Evolutionary conservation across 495 filamentous ascomycete species (phyloP), one percentile per base, ranked within the genome.

Genomic region (Neurospora africana): DNA sequence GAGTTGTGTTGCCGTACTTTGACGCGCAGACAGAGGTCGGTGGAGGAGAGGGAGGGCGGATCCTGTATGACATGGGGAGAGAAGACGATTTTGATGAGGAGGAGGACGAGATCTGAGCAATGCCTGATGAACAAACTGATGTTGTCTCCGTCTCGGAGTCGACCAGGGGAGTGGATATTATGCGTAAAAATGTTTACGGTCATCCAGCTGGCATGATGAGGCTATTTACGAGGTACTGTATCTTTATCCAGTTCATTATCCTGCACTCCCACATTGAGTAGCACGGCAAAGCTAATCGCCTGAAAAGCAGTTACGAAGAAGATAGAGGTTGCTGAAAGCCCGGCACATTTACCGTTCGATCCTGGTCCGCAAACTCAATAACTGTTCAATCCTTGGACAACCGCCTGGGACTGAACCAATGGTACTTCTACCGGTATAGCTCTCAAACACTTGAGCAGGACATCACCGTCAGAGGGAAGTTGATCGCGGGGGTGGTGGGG

Each of bases 61-160:
- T 99, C 70, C 77, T 99, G 76, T 98, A 98, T 82, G 94, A 97
- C 69, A 95, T 98, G 90, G 95, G 95, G 37, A 87, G 88, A 69
- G 96, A 97, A 83, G 95, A 99, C 83, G 96, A 99, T 81, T 99
- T 97, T 81, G 95, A 99, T 78, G 95, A 98, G 73, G 96, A 98
- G 82, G 96, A 99, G 78, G 95, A 99, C 85, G 96, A 99, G 81
- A 94, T 98, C 69, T 97, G 81, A 81, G 67, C 13, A 36, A 11
- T 13, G 33, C 6, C 15, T 33, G 53, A 3, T 27, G 13, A 19
- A 3, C 17, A 17, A 19, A 7, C 15, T 1, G 27, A 7, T 17
- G 7, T 19, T 33, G 53, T 19, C 27, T 33, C 15, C 6, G 27
- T 65, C 30, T 4, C 27, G 2, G 15, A 9, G 0, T 65, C 27